Evolutionary conservation across 176 grass and related monocot species (phyloP).

Genomic region (Ensete ventricosum): DNA sequence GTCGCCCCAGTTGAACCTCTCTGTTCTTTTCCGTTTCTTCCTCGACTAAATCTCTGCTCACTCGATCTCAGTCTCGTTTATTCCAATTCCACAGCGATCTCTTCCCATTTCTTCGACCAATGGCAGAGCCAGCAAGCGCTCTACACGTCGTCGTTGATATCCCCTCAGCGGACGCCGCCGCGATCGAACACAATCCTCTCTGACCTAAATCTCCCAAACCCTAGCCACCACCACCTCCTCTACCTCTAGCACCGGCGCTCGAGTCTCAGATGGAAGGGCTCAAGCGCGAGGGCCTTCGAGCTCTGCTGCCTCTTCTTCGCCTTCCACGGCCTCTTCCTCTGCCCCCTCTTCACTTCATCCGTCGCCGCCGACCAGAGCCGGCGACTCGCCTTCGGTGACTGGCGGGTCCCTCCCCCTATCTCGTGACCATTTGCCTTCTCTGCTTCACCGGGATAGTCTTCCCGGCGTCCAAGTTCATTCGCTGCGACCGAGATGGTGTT

Average conservation of each 20-base stretch:
- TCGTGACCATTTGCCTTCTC: slow-evolving; percentile 18
- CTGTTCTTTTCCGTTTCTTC: too few species aligned
- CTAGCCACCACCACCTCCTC: slow-evolving; percentile 65
- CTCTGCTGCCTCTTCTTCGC: slow-evolving; percentile 79
- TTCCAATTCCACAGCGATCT: not conserved
- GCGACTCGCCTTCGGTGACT: slow-evolving; percentile 30
- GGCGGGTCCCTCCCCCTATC: slow-evolving; percentile 61
- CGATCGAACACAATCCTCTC: slow-evolving; percentile 39
- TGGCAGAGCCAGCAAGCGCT: not conserved
- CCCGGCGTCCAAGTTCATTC: not conserved
- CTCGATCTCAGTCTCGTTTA: too few species aligned
- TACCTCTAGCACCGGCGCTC: slow-evolving; percentile 59
- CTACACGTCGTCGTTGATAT: slow-evolving; percentile 14
- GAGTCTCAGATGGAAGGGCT: slow-evolving; percentile 48
- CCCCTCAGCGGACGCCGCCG: slow-evolving; percentile 18
- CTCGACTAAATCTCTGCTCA: too few species aligned
- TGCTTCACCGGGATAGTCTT: slow-evolving; percentile 6
- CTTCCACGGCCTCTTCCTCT: slow-evolving; percentile 68
- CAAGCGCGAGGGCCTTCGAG: slow-evolving; percentile 58
- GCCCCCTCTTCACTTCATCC: slow-evolving; percentile 65
- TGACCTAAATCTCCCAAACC: slow-evolving; percentile 66
- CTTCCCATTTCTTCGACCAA: not conserved
- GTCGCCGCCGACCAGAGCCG: not conserved
- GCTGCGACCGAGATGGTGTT: slow-evolving; percentile 3
- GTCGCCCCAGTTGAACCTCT: too few species aligned